These are phyloP conservation scores for Spiraea crenata DNA, from an alignment of 331 rosid species.

Conservation along the genomic window DNA sequence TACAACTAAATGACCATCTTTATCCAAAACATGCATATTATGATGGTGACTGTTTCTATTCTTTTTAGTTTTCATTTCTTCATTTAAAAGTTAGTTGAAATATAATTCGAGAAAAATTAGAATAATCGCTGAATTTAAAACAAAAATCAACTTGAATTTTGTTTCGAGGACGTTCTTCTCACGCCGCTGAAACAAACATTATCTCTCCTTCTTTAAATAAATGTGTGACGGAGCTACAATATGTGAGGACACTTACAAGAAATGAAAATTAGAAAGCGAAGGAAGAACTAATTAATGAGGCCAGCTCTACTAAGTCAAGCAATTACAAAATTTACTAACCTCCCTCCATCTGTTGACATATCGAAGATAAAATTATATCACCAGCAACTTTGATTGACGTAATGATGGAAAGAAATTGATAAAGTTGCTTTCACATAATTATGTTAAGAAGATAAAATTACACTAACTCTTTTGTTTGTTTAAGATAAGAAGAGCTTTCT, in stretches of 20 bases:
- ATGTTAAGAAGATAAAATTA: not conserved
- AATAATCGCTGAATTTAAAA: not conserved
- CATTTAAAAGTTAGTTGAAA: not conserved
- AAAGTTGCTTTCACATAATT: not conserved
- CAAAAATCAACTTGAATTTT: not conserved
- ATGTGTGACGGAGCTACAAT: not conserved
- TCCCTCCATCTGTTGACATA: not conserved
- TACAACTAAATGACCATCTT: not conserved
- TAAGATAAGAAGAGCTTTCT: not conserved
- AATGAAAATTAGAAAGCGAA: not conserved
- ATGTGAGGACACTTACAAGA: not conserved
- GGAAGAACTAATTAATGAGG: not conserved
- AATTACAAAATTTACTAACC: not conserved
- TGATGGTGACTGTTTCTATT: constrained; percentile 2
- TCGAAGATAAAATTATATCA: not conserved
- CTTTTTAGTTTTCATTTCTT: not conserved
- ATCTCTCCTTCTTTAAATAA: not conserved
- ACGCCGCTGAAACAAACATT: not conserved
- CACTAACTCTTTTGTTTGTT: not conserved
- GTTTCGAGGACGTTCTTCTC: not conserved
- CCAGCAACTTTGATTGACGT: not conserved
- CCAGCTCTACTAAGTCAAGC: not conserved
- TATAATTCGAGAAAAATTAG: no score
- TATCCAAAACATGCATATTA: constrained; percentile 2
- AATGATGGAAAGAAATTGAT: not conserved